phyloP scores from a whole-genome alignment of 441 rosid species.

The Viola pubescens region DNA sequence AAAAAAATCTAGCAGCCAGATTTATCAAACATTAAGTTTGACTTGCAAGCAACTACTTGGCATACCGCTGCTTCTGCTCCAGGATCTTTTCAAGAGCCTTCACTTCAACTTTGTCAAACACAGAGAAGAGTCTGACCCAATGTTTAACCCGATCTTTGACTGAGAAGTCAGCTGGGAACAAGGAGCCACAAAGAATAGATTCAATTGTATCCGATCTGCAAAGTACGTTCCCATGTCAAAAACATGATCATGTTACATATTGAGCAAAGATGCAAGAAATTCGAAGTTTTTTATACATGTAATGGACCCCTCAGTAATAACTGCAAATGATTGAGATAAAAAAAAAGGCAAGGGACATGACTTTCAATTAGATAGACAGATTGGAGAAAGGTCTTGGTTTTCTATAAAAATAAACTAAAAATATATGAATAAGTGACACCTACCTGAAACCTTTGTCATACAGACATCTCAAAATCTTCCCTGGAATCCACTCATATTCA shows the following conservation, averaged over 20 bases:
- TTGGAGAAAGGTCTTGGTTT: background rate
- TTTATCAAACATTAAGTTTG: slow-evolving; percentile 14
- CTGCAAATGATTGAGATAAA: background rate
- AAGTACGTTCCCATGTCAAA: slow-evolving; percentile 22
- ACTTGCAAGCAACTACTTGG: slow-evolving; percentile 22
- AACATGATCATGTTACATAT: slow-evolving; percentile 1
- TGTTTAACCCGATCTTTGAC: slow-evolving; percentile 55
- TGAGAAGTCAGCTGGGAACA: slow-evolving; percentile 65
- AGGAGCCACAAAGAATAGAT: slow-evolving; percentile 50
- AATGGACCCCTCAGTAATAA: background rate
- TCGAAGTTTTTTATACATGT: background rate
- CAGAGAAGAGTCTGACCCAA: slow-evolving; percentile 79
- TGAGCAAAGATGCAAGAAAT: slow-evolving; percentile 8
- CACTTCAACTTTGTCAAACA: slow-evolving; percentile 80
- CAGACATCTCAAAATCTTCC: slow-evolving; percentile 85
- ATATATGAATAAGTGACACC: background rate
- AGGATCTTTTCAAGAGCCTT: slow-evolving; percentile 91
- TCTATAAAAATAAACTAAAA: background rate
- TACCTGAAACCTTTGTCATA: slow-evolving; percentile 98
- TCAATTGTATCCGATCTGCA: slow-evolving; percentile 97
- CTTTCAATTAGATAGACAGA: background rate
- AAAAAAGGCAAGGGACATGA: background rate
- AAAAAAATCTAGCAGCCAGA: slow-evolving; percentile 16
- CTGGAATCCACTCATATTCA: slow-evolving; percentile 95
- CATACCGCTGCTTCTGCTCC: slow-evolving; percentile 96